phyloP scores from a whole-genome alignment of 75 land plant genomes.

The Pinus tabuliformis region DNA sequence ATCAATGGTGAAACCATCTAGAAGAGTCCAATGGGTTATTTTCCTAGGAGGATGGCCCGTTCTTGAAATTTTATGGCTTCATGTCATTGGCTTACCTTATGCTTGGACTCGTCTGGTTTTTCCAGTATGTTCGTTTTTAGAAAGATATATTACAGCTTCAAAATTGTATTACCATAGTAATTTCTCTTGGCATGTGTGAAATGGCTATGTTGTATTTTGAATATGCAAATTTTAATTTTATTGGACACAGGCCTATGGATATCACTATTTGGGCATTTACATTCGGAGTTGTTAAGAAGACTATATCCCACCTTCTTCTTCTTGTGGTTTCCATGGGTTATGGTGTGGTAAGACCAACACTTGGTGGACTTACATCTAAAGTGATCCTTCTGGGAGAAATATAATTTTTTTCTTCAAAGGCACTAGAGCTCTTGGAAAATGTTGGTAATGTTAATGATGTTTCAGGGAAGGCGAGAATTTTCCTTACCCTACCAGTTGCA shows the following conservation, averaged over 20 bases:
- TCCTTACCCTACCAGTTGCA: slow-evolving; percentile 74
- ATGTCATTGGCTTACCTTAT: slow-evolving; percentile 73
- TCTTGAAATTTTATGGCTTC: slow-evolving; percentile 69
- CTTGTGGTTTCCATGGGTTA: slow-evolving; percentile 86
- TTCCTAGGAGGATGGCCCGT: slow-evolving; percentile 84
- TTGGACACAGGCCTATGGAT: slow-evolving; percentile 64
- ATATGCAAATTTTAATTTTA: slow-evolving; percentile 73
- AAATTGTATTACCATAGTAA: slow-evolving; percentile 74
- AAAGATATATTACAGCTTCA: slow-evolving; percentile 74
- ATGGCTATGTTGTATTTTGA: slow-evolving; percentile 88
- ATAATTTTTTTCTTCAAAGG: slow-evolving; percentile 74
- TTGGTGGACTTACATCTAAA: slow-evolving; percentile 83
- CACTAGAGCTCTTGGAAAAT: slow-evolving; percentile 77
- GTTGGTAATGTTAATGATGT: slow-evolving; percentile 70
- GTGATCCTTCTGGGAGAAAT: slow-evolving; percentile 62
- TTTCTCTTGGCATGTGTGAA: slow-evolving; percentile 73
- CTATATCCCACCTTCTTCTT: slow-evolving; percentile 60
- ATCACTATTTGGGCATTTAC: slow-evolving; percentile 80
- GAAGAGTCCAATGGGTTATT: slow-evolving; percentile 80
- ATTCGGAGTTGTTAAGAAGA: slow-evolving; percentile 61
- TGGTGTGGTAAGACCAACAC: slow-evolving; percentile 86
- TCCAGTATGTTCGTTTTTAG: slow-evolving; percentile 73
- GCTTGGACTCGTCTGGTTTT: slow-evolving; percentile 72
- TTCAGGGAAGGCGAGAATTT: slow-evolving; percentile 66
- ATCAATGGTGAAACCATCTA: slow-evolving; percentile 62